Evolutionary conservation across 139 green algal species (phyloP).

Genomic region (Chlorella sp.): DNA sequence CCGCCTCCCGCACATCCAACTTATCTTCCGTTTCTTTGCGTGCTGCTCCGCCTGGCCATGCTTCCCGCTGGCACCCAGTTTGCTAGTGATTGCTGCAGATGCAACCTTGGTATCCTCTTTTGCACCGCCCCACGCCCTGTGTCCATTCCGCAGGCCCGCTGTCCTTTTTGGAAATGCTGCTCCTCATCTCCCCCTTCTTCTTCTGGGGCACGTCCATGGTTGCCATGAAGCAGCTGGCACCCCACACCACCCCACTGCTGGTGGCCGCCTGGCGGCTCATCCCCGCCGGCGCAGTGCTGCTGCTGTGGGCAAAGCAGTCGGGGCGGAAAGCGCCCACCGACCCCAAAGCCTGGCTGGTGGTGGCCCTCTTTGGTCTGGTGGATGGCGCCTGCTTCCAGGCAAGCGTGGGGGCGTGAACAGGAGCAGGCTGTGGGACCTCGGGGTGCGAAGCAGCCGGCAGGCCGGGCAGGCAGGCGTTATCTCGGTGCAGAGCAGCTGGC

Average conservation of each 20-base stretch:
- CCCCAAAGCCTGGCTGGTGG: constrained; percentile 80
- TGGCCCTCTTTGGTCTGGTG: constrained; percentile 89
- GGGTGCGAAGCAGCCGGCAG: no score
- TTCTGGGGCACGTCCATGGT: constrained; percentile 98
- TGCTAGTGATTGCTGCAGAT: not conserved
- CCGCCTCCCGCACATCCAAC: not conserved
- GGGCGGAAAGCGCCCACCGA: constrained; percentile 72
- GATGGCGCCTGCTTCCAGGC: constrained; percentile 95
- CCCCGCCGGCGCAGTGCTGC: constrained; percentile 85
- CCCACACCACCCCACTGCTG: constrained; percentile 88
- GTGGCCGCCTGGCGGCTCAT: constrained; percentile 90
- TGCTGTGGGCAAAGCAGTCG: constrained; percentile 79
- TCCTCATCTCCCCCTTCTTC: constrained; percentile 96
- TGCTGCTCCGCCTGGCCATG: not conserved
- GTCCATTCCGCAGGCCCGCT: not conserved
- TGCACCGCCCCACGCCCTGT: not conserved
- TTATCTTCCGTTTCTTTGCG: not conserved
- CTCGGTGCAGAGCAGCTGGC: no score
- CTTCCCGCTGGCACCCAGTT: not conserved
- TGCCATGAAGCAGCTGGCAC: constrained; percentile 84
- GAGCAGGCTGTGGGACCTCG: no score
- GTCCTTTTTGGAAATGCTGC: constrained; percentile 40
- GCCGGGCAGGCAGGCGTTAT: no score
- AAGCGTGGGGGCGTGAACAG: not conserved
- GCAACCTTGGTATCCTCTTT: no score